Percentiles rank a stretch among this genome's conserved stretches.
phyloP scores from a whole-genome alignment of 2,329 filamentous ascomycete genomes.

The Fusarium sp. region DNA sequence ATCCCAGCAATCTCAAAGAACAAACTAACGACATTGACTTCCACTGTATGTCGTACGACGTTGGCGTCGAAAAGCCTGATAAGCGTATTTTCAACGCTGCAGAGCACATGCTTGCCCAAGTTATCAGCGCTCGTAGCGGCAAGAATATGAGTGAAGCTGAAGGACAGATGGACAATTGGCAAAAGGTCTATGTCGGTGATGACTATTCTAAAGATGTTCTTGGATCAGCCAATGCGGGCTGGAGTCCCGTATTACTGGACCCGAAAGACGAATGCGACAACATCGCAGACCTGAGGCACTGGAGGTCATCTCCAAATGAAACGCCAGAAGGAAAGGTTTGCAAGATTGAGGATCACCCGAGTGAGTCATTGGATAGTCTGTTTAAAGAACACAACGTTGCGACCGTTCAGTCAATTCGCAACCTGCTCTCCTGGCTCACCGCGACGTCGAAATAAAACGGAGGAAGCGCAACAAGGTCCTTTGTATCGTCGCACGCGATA shows the following conservation, averaged over 20 bases:
- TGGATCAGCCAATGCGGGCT: constrained; percentile 27
- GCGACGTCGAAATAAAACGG: neutral
- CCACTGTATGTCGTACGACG: constrained; percentile 69
- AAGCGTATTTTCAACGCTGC: constrained; percentile 67
- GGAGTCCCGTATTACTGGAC: constrained; percentile 33
- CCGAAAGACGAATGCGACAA: constrained; percentile 7
- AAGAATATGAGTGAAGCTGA: neutral
- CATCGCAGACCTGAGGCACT: constrained; percentile 1
- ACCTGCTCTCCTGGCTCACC: constrained; percentile 24
- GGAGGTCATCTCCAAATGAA: neutral
- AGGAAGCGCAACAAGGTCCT: fast-evolving
- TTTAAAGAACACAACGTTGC: constrained; percentile 2
- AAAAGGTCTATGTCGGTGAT: constrained; percentile 37
- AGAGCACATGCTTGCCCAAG: constrained; percentile 52
- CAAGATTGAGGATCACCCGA: constrained; percentile 9
- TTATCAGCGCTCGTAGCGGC: constrained; percentile 16
- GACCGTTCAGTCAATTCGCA: constrained; percentile 22
- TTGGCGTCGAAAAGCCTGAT: constrained; percentile 71
- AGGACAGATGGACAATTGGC: neutral
- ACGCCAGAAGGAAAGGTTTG: neutral
- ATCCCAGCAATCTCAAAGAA: neutral
- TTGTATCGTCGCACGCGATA: neutral
- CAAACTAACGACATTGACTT: constrained; percentile 29
- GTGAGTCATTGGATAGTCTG: neutral
- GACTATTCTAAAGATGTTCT: constrained; percentile 38